Base-by-base conservation (phyloP, 164 flowering plant genomes). In the Saururus chinensis region DNA sequence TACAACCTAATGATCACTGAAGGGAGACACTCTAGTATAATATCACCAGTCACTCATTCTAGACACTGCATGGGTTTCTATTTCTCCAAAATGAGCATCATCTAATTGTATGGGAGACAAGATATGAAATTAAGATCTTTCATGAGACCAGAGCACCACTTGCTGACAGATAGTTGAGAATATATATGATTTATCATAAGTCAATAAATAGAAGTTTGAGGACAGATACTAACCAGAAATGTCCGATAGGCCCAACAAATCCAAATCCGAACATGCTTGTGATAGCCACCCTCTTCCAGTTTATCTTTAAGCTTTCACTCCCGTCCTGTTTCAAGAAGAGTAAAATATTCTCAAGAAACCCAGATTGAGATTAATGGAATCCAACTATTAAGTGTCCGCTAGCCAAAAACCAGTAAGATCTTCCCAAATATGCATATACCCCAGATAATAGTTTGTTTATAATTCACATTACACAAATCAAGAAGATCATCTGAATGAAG, bases 161-260 rank as follows among this genome's bases (percentile, higher is more conserved):
- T 45, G 11, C 49, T 7, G 14, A 12, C 49, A 12, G 17, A 45
- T 17, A 17, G 17, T 45, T 45, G 41, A 8, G 42, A 25, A 37
- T 35, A 14, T 9, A 9, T 22, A 23, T 20, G 21, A 19, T 16
- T 56, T 12, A 9, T 57, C 21, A 4, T 26, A 19, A 26, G 17
- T 26, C 40, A 26, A 9, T 0, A n/a, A n/a, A 57, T 19, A 19
- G 16, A n/a, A 57, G 17, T 16, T 30, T 26, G 8, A 23, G 40
- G 19, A 17, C 11, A 57, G 60, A 17, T 3, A 74, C 85, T 72
- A 64, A 91, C 98, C 98, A 92, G 71, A 69, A 84, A 71, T 92
- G 95, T 45, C 96, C 96, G 62, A 92, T 79, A 22, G 98, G 95
- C 68, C 98, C 98, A 63, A 89, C 93, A 76, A 89, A 89, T 57